Evolutionary conservation across 768 basidiomycete species (phyloP).

Genomic region (Crepidotus variabilis): DNA sequence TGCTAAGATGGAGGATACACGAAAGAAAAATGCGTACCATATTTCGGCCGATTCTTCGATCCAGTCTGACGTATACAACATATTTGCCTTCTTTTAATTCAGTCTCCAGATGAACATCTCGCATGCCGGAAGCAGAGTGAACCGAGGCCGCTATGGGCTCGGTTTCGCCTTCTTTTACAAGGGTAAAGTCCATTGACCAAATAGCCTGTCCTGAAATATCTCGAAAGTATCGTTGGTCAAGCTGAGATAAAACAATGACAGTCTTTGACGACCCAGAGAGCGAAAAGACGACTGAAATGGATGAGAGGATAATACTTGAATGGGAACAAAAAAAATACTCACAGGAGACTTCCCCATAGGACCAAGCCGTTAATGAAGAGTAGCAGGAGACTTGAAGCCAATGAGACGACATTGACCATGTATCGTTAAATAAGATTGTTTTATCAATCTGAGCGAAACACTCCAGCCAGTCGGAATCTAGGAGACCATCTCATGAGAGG

Average conservation of each 20-base stretch:
- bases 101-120: slow-evolving; percentile 40
- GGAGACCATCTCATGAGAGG: background rate
- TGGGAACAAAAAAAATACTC: slow-evolving; percentile 14
- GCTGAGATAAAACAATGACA: slow-evolving; percentile 48
- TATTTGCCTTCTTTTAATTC: slow-evolving; percentile 40
- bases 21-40: slow-evolving; percentile 14
- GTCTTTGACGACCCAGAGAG: slow-evolving; percentile 34
- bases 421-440: slow-evolving; percentile 42
- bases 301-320: background rate
- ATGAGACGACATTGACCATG: slow-evolving; percentile 44
- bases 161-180: slow-evolving; percentile 44
- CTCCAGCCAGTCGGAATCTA: slow-evolving; percentile 38
- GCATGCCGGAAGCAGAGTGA: slow-evolving; percentile 30
- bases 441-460: slow-evolving; percentile 42
- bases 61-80: slow-evolving; percentile 35
- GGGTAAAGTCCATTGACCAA: slow-evolving; percentile 48
- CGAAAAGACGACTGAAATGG: slow-evolving; percentile 38
- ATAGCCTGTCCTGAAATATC: slow-evolving; percentile 39
- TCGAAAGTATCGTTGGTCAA: slow-evolving; percentile 45
- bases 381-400: slow-evolving; percentile 43
- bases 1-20: background rate
- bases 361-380: slow-evolving; percentile 45
- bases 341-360: slow-evolving; percentile 54
- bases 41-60: slow-evolving; percentile 12
- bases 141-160: slow-evolving; percentile 33